Evolutionary conservation across 2,329 filamentous ascomycete genomes (phyloP).

Genomic region (Cordyceps javanica): DNA sequence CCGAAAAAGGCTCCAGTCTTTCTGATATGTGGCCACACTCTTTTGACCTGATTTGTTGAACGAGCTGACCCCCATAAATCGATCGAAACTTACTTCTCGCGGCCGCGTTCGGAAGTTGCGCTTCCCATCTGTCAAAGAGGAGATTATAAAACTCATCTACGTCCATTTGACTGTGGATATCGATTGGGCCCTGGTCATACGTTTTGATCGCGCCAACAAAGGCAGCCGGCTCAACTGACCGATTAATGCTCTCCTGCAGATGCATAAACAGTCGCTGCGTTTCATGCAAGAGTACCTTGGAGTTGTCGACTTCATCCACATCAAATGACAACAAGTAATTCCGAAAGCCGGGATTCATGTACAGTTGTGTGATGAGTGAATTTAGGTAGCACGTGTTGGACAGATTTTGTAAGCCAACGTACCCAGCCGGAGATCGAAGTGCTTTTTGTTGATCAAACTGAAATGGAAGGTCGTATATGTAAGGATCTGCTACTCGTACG

Average conservation of each 20-base stretch:
- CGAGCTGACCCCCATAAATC: conserved; percentile 86
- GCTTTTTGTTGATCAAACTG: conserved; percentile 60
- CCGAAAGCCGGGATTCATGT: conserved; percentile 89
- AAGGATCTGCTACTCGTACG: conserved; percentile 36
- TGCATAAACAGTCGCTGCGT: conserved; percentile 77
- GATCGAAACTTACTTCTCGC: conserved; percentile 68
- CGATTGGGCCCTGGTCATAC: conserved; percentile 76
- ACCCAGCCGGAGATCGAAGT: conserved; percentile 71
- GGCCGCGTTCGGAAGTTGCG: conserved; percentile 62
- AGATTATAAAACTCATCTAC: conserved; percentile 97
- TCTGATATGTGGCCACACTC: conserved; percentile 94
- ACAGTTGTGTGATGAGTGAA: conserved; percentile 87
- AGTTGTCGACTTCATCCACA: conserved; percentile 46
- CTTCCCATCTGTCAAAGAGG: conserved; percentile 85
- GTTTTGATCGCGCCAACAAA: conserved; percentile 74
- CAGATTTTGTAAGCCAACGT: conserved; percentile 84
- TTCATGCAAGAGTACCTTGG: conserved; percentile 65
- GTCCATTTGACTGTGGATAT: conserved; percentile 91
- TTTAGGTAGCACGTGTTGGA: conserved; percentile 98
- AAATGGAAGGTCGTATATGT: conserved; percentile 55
- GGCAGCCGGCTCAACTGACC: conserved; percentile 64
- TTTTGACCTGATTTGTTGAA: conserved; percentile 92
- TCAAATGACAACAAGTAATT: conserved; percentile 69
- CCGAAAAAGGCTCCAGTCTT: conserved; percentile 81
- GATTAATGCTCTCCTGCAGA: conserved; percentile 77